Evolutionary conservation across 176 grass and related monocot genomes (phyloP).

Genomic region (Lolium rigidum): DNA sequence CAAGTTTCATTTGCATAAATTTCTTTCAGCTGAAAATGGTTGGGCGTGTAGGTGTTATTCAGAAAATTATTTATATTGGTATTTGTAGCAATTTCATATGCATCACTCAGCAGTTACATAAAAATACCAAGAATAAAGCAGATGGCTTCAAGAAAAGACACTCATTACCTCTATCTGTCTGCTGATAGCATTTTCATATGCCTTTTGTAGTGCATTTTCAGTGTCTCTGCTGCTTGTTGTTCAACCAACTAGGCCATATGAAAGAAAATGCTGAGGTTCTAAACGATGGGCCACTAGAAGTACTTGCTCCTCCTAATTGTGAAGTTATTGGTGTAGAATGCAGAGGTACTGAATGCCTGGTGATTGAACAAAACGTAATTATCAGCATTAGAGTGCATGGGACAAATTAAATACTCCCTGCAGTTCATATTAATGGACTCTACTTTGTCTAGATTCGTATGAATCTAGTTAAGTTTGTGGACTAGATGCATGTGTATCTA

Average conservation of each 20-base stretch:
- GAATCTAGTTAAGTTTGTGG: too few relatives aligned
- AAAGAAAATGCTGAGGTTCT: slow-evolving; percentile 29
- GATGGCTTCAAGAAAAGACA: slow-evolving; percentile 17
- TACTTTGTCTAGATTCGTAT: too few relatives aligned
- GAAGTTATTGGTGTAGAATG: slow-evolving; percentile 36
- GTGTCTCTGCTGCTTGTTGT: slow-evolving; percentile 15
- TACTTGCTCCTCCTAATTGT: slow-evolving; percentile 52
- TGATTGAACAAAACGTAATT: background rate
- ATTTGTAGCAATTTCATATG: slow-evolving; percentile 5
- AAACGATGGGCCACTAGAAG: slow-evolving; percentile 15
- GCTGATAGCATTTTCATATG: slow-evolving; percentile 53
- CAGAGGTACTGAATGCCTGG: slow-evolving; percentile 43
- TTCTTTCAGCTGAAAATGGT: background rate
- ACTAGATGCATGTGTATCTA: too few relatives aligned
- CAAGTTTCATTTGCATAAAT: background rate
- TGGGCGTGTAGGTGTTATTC: slow-evolving; percentile 3
- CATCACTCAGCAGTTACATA: background rate
- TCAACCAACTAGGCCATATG: slow-evolving; percentile 31
- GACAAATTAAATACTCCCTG: slow-evolving; percentile 6
- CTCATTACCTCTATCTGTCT: slow-evolving; percentile 65
- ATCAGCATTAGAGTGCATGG: background rate
- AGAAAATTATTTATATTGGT: slow-evolving; percentile 20
- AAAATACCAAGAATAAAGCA: background rate
- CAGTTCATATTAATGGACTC: too few relatives aligned
- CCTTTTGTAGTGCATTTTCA: slow-evolving; percentile 53